These are phyloP conservation scores for Phanerodontia chrysosporium DNA, from an alignment of 768 basidiomycete species.

Conservation along the genomic window DNA sequence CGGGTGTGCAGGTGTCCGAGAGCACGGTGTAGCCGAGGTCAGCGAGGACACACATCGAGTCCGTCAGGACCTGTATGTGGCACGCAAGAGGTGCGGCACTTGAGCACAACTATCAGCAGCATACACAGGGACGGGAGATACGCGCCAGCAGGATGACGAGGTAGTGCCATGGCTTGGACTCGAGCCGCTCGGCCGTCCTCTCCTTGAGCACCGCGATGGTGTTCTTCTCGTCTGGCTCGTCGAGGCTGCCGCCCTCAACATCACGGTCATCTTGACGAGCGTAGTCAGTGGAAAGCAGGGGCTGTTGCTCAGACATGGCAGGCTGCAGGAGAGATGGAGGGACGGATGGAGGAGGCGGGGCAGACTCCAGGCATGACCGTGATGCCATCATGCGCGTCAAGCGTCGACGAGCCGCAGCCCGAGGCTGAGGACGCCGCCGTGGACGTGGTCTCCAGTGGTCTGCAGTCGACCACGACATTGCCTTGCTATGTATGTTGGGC, in stretches of 20 bases:
- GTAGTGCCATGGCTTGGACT: conserved; percentile 50
- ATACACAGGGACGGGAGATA: conserved; percentile 18
- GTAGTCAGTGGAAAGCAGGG: conserved; percentile 34
- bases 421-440: too few relatives aligned
- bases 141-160: conserved; percentile 55
- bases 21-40: conserved; percentile 71
- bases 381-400: background rate
- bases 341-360: background rate
- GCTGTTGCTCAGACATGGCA: conserved; percentile 42
- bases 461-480: too few relatives aligned
- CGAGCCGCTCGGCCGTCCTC: conserved; percentile 43
- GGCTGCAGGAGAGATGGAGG: conserved; percentile 13
- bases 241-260: conserved; percentile 6
- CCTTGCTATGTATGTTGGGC: too few relatives aligned
- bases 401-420: too few relatives aligned
- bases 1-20: conserved; percentile 42
- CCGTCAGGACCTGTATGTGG: conserved; percentile 48
- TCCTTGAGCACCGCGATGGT: conserved; percentile 14
- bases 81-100: background rate
- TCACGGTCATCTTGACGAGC: conserved; percentile 4
- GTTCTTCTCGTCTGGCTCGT: conserved; percentile 3
- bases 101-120: conserved; percentile 2
- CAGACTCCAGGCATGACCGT: background rate
- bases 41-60: conserved; percentile 65
- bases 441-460: background rate